Conservation (phyloP, 805 yeast species). For the Clavispora fructus region DNA sequence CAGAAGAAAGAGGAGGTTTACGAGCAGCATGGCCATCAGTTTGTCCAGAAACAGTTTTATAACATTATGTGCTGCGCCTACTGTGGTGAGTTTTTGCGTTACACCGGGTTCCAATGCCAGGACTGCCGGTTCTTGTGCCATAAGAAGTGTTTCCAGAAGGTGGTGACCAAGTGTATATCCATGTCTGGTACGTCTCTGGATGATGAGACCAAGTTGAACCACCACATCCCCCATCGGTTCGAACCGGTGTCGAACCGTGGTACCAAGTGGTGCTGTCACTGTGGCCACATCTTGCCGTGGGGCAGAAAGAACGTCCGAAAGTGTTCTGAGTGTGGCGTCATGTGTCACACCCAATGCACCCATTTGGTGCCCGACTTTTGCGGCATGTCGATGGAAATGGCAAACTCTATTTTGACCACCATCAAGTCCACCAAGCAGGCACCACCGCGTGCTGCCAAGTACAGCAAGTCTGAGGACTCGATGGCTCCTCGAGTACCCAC, state of each 20-base stretch:
- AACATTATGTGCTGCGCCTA: conserved; percentile 96
- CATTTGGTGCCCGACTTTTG: conserved; percentile 97
- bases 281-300: conserved; percentile 95
- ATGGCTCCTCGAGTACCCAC: background rate
- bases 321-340: conserved; percentile 89
- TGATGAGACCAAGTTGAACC: conserved; percentile 81
- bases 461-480: background rate
- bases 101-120: conserved; percentile 82
- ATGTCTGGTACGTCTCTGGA: conserved; percentile 66
- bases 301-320: conserved; percentile 89
- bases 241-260: conserved; percentile 90
- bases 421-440: conserved; percentile 58
- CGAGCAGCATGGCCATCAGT: conserved; percentile 96
- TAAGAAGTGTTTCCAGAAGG: conserved; percentile 73
- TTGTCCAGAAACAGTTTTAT: conserved; percentile 91
- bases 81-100: conserved; percentile 90
- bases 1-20: conserved; percentile 86
- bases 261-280: conserved; percentile 99
- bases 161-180: conserved; percentile 79
- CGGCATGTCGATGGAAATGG: conserved; percentile 98
- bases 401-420: conserved; percentile 79
- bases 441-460: background rate
- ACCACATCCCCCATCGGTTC: conserved; percentile 94
- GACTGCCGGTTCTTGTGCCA: conserved; percentile 80
- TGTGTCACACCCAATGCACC: conserved; percentile 90